These are phyloP conservation scores for Beauveria sp. DNA, from an alignment of 2,329 filamentous ascomycete genomes.

Conservation along the genomic window DNA sequence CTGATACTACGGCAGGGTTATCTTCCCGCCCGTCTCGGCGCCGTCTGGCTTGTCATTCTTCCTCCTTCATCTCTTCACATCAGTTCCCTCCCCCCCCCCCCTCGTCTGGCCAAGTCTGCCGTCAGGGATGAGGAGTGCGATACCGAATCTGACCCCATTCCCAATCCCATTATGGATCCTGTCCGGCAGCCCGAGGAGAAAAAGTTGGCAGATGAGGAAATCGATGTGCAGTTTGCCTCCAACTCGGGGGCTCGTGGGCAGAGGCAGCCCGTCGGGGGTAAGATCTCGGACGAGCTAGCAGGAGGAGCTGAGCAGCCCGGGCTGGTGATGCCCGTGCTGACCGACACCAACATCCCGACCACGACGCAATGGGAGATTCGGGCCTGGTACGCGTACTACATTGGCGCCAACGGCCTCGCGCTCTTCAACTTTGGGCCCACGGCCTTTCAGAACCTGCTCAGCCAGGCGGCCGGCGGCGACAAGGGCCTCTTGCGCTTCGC, in stretches of 20 bases:
- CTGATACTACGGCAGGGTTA: not conserved
- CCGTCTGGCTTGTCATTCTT: not conserved
- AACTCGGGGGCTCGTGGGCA: not conserved
- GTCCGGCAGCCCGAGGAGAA: not conserved
- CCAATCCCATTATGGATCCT: not conserved
- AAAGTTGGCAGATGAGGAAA: not conserved
- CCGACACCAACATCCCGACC: constrained; percentile 5
- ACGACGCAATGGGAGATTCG: constrained; percentile 11
- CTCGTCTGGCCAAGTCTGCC: not conserved
- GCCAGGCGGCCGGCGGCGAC: constrained; percentile 49
- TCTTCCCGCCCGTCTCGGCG: not conserved
- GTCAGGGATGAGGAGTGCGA: constrained; percentile 1
- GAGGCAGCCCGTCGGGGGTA: not conserved
- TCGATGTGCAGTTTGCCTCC: not conserved
- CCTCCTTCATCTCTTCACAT: not conserved
- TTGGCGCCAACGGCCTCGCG: constrained; percentile 57
- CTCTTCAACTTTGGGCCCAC: constrained; percentile 59
- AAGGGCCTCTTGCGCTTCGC: constrained; percentile 46
- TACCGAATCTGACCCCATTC: not conserved
- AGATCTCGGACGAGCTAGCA: not conserved
- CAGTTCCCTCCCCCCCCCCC: not conserved
- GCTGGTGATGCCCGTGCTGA: constrained; percentile 8
- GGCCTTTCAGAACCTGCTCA: constrained; percentile 57
- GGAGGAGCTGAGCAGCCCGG: not conserved
- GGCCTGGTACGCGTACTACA: constrained; percentile 43